Evolutionary conservation across 495 filamentous ascomycete genomes (phyloP).

Genomic region (Aspergillus haitiensis): DNA sequence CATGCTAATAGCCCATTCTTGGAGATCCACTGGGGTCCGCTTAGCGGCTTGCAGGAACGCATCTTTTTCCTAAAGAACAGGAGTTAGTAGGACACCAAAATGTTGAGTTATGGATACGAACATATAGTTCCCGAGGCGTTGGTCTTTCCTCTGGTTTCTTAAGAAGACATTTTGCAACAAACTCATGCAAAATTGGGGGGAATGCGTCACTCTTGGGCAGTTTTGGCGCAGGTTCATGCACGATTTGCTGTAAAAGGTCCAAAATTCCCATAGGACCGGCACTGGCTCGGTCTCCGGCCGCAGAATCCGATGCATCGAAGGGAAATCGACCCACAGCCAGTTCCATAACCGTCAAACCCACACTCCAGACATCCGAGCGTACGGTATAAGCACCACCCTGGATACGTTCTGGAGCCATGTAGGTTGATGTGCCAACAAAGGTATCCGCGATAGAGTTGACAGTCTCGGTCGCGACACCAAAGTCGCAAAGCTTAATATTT

Average conservation of each 20-base stretch:
- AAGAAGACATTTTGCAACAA: slow-evolving; percentile 92
- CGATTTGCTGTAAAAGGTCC: slow-evolving; percentile 94
- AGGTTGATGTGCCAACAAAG: slow-evolving; percentile 96
- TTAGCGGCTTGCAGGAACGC: slow-evolving; percentile 93
- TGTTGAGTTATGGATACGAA: slow-evolving; percentile 29
- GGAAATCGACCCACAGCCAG: slow-evolving; percentile 95
- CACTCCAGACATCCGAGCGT: slow-evolving; percentile 98
- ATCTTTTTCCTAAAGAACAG: slow-evolving; percentile 68
- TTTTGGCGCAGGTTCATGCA: slow-evolving; percentile 90
- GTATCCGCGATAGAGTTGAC: slow-evolving; percentile 97
- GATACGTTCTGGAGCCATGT: slow-evolving; percentile 98
- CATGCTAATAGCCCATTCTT: slow-evolving; percentile 85
- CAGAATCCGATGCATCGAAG: slow-evolving; percentile 76
- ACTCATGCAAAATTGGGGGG: slow-evolving; percentile 88
- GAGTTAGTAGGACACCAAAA: slow-evolving; percentile 20
- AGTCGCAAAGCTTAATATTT: slow-evolving; percentile 96
- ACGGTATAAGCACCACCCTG: slow-evolving; percentile 96
- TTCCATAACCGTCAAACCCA: slow-evolving; percentile 95
- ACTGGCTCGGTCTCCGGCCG: slow-evolving; percentile 66
- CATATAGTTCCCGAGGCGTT: slow-evolving; percentile 81
- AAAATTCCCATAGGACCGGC: slow-evolving; percentile 88
- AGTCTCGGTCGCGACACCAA: slow-evolving; percentile 93
- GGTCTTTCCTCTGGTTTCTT: slow-evolving; percentile 86
- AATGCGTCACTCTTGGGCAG: slow-evolving; percentile 97
- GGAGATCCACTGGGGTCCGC: slow-evolving; percentile 85